These are phyloP conservation scores for Annulohypoxylon truncatum DNA, from an alignment of 2,329 filamentous ascomycete species.

Conservation along the genomic window DNA sequence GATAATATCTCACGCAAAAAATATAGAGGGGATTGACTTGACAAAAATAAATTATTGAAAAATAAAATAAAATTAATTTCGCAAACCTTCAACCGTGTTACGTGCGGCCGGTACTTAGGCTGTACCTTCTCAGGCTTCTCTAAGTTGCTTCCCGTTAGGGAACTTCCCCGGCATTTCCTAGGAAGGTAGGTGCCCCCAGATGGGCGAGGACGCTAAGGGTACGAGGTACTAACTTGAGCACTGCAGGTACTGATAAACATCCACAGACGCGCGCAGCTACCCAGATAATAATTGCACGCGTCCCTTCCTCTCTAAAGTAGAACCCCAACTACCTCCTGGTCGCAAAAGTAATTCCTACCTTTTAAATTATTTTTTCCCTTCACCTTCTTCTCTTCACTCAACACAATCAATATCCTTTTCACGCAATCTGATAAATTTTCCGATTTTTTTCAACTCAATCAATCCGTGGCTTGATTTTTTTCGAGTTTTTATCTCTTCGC, in stretches of 20 bases:
- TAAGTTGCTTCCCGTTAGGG: conserved; percentile 3
- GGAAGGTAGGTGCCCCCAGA: conserved; percentile 7
- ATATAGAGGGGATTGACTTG: neutral
- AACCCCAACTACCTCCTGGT: conserved; percentile 2
- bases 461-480: conserved; percentile 7
- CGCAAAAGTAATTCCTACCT: conserved; percentile 18
- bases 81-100: conserved; percentile 15
- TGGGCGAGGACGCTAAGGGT: conserved; percentile 1
- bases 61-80: conserved; percentile 33
- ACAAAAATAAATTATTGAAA: conserved; percentile 15
- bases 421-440: neutral
- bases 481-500: conserved; percentile 18
- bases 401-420: neutral
- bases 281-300: conserved; percentile 30
- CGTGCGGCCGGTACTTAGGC: conserved; percentile 24
- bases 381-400: conserved; percentile 8
- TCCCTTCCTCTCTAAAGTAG: conserved; percentile 24
- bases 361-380: conserved; percentile 26
- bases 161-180: conserved; percentile 32
- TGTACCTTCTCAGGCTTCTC: conserved; percentile 14
- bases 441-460: conserved; percentile 9
- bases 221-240: conserved; percentile 5
- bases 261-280: conserved; percentile 31
- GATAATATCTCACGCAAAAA: neutral
- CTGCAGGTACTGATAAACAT: conserved; percentile 34